Base-by-base conservation (phyloP, 371 early-diverging fungal genomes). In the Mucor velutinosus region DNA sequence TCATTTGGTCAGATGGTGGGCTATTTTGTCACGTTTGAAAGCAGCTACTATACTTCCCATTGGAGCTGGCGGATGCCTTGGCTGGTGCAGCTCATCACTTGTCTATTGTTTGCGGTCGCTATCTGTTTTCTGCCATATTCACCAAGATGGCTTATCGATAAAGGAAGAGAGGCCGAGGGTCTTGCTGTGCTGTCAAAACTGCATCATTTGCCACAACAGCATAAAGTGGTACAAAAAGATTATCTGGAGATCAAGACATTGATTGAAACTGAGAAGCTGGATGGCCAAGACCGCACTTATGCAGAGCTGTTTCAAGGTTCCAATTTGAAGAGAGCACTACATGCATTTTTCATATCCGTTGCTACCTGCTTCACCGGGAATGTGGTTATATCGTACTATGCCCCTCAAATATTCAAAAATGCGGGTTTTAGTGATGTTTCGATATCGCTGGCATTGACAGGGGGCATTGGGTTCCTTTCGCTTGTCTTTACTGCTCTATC, bases 321-420 rank as follows among this genome's bases (percentile, higher is more conserved):
- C 30, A 76, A 76, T 62, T 70, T 70, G 30, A 75, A 69, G 33
- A 69, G 79, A 17, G 75, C 79, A 1, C 12, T 71, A 2, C 62
- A 72, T n/a, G 67, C 81, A 4, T 71, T 77, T 61, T 83, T 83
- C 41, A 76, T 88, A 58, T 85, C 85, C 10, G 62, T 86, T 53
- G 84, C 87, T 19, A 88, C 88, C 43, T 87, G 88, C 43, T 83
- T 87, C 53, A 85, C 87, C 27, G 91, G 90, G 19, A 85, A 85
- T 71, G 85, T 86, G 43, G 80, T 84, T 29, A 85, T 89, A 49
- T 73, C 83, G 55, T 82, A 77, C 58, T 82, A 74, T 70, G 78
- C 80, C 0, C 83, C 83, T 43, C 68, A 76, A n/a, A 80, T 80
- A 45, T 74, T 82, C 35, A 51, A 45, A 7, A 64, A 70, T 56